Base-by-base conservation (phyloP, 352 stramenopile species). In the Aphanomyces stellatus region DNA sequence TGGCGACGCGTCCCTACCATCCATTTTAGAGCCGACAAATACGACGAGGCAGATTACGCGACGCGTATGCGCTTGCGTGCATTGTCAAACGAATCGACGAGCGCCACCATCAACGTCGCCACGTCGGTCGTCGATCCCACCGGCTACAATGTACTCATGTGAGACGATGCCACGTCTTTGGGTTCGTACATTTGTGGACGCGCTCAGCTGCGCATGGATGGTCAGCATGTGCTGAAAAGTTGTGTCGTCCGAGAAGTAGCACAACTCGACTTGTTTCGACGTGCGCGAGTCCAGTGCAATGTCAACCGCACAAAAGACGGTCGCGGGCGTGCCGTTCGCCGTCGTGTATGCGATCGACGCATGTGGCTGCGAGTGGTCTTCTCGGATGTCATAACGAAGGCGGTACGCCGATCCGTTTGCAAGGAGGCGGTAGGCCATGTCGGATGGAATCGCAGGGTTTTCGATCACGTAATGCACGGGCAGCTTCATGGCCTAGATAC, bases 391-490 rank as follows among this genome's bases (percentile, higher is more conserved):
- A 64, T 88, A 91, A 51, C 81, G 75, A 31, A 87, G 74, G 3
- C 78, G 82, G 59, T 88, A 91, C 0, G 82, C 88, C 4, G 80
- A 75, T 10, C 79, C 76, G 0, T 80, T 79, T 33, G 75, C 85
- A 43, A 91, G 79, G 2, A 89, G 63, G 4, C 88, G 61, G 1
- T 79, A 69, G 0, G 71, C 83, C 3, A 76, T 74, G 43, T 88
- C 79, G 15, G 80, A 65, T 19, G 74, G 71, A 10, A 78, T 80
- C 5, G 76, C 64, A 5, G 78, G 66, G 31, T 91, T 91, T 51
- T 89, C 80, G 4, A 80, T 81, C 34, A 91, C 72, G 22, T 89
- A 89, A 63, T 91, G 82, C 22, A 89, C 78, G 0, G 82, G 80
- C 11, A 91, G 68, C 30, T 81, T 84, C 59, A 89, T 73, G 42